Base-by-base conservation (phyloP, 257 asterid species). In the Nicotiana benthamiana region DNA sequence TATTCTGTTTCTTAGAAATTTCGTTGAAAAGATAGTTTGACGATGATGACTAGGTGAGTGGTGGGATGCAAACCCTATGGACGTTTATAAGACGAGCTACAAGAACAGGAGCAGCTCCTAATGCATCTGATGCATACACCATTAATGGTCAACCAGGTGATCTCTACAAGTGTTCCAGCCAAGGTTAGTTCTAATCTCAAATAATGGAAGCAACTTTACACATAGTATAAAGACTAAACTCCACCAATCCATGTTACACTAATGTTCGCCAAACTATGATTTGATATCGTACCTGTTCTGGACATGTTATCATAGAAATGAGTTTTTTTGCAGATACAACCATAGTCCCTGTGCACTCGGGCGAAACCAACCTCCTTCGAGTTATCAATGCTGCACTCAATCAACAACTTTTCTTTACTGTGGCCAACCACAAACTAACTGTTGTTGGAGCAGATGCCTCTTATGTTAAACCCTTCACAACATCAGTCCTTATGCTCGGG, bases 91-190 rank as follows among this genome's bases (percentile, higher is more conserved):
- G 91, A 70, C 76, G 84, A 75, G 98, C 99, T 9, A 89, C 88
- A 17, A 85, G 90, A 85, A 93, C 97, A 17, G 99, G 99, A 62
- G 94, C 90, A 4, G 82, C 93, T 54, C 99, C 98, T 16, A 92
- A 93, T 61, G 80, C 90, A 22, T 95, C 99, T 0, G 90, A 95
- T 81, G 91, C 99, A 59, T 95, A 87, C 84, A 95, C 97, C 24
- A 90, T 95, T 84, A 95, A 95, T 24, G 98, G 98, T 7, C 99
- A 95, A 61, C 98, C 99, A 3, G 99, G 99, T 36, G 97, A 93
- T 66, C 94, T 93, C 6, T 91, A 90, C 89, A 93, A 88, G 11
- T 95, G 98, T 87, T 95, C 98, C 80, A 80, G 78, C 72, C 32
- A 90, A 87, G 96, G 97, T 91, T 75, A 62, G 80, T 46, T 20